Base-by-base conservation (phyloP, 192 early-diverging fungal genomes). In the Thoreauomyces humboldtii region DNA sequence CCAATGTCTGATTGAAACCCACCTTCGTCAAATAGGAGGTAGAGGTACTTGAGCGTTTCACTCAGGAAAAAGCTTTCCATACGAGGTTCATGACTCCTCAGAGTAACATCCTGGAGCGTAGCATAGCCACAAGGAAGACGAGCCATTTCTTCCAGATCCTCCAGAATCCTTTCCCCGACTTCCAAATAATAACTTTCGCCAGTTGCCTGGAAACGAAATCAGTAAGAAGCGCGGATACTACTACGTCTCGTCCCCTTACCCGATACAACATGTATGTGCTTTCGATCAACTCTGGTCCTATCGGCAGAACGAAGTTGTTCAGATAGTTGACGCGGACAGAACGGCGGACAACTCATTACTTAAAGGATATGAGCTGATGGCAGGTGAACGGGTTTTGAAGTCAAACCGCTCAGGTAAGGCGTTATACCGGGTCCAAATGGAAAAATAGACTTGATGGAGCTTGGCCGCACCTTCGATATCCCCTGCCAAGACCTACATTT, bases 41-140 rank as follows among this genome's bases (percentile, higher is more conserved):
- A 98, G n/a, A 98, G 79, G 65, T 98, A 98, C 69, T 98, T 98
- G 51, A 98, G 79, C 0, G 95, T 96, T 73, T 98, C 95, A 47
- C 89, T 91, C 6, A 98, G 71, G 21, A 90, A 83, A 77, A 96
- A 98, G 61, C 91, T 94, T 59, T 98, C 95, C 94, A 98, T 96
- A 5, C 95, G 75, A 36, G 90, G 91, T 31, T 94, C 92, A 0
- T 85, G 64, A 6, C 70, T 65, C 53, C 79, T 78, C 1, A 81
- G 83, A 6, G 57, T 57, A 12, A 96, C 89, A 60, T 90, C 77
- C 5, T 73, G 63, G 27, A 97, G 60, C 0, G 81, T 73, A 0
- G 90, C 88, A 83, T 84, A 98, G 0, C 96, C 96, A 59, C 96
- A 98, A 6, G 54, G 61, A 0, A 88, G 83, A 25, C 88, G 83